These are phyloP conservation scores for Chaetomiaceae sp. DNA, from an alignment of 2,329 filamentous ascomycete species.

Conservation along the genomic window DNA sequence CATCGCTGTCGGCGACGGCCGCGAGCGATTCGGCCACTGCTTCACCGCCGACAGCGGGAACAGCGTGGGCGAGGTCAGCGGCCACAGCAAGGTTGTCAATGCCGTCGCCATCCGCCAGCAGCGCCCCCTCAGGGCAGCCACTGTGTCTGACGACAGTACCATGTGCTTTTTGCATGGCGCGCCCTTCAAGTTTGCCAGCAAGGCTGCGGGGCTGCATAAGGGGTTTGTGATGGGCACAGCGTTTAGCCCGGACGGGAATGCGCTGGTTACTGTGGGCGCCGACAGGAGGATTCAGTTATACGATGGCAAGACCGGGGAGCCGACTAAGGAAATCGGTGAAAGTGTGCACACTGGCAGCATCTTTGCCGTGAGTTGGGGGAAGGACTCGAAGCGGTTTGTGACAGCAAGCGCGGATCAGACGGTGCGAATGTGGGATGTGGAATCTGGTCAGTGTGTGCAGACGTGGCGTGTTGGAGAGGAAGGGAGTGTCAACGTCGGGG, in stretches of 20 bases:
- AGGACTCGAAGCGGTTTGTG: conserved; percentile 78
- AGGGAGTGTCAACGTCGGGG: conserved; percentile 62
- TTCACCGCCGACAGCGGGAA: conserved; percentile 96
- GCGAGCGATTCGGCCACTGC: conserved; percentile 88
- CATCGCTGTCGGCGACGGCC: conserved; percentile 92
- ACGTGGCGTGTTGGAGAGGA: conserved; percentile 82
- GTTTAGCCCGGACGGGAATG: conserved; percentile 83
- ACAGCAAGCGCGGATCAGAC: conserved; percentile 94
- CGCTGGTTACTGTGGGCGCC: conserved; percentile 83
- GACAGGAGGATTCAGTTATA: conserved; percentile 92
- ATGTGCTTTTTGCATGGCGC: conserved; percentile 90
- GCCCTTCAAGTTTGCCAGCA: conserved; percentile 94
- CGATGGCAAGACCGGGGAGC: conserved; percentile 91
- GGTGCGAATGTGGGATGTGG: conserved; percentile 88
- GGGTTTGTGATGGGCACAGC: conserved; percentile 84
- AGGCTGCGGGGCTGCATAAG: conserved; percentile 71
- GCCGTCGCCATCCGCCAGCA: conserved; percentile 84
- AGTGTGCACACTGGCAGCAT: conserved; percentile 90
- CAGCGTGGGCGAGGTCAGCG: conserved; percentile 87
- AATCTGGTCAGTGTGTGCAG: conserved; percentile 70
- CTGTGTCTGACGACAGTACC: conserved; percentile 83
- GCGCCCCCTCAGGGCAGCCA: conserved; percentile 84
- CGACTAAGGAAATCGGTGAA: conserved; percentile 70
- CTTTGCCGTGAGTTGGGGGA: conserved; percentile 85
- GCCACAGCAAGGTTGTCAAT: conserved; percentile 88